Conservation (phyloP, 2,329 filamentous ascomycete species). For the Neofusicoccum kwambonambiense region DNA sequence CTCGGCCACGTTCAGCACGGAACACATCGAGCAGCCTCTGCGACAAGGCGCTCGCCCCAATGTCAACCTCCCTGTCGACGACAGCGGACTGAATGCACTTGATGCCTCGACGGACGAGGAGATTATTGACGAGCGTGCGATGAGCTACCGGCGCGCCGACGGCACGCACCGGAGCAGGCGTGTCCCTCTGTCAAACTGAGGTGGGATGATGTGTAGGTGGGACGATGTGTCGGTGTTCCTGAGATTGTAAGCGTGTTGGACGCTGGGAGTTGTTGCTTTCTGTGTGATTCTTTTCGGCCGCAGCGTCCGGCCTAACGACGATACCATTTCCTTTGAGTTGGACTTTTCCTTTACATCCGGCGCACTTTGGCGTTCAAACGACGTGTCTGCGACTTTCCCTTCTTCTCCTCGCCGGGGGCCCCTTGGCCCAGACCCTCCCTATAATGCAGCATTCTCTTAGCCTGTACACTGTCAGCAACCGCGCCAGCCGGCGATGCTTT, state of each 20-base stretch:
- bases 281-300: conserved; percentile 5
- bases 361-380: conserved; percentile 2
- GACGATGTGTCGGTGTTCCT: neutral
- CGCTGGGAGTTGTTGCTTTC: conserved; percentile 11
- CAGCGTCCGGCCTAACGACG: conserved; percentile 13
- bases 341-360: neutral
- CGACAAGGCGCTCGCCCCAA: conserved; percentile 46
- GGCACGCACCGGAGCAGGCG: conserved; percentile 41
- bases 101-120: conserved; percentile 40
- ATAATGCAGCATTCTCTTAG: conserved; percentile 13
- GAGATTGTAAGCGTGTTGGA: neutral
- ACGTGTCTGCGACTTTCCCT: neutral
- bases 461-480: conserved; percentile 6
- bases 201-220: no score
- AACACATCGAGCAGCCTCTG: conserved; percentile 44
- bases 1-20: conserved; percentile 45
- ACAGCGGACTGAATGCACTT: conserved; percentile 24
- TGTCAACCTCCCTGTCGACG: conserved; percentile 29
- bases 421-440: conserved; percentile 3
- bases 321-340: conserved; percentile 17
- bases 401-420: neutral
- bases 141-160: conserved; percentile 50
- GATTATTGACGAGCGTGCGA: conserved; percentile 37
- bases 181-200: conserved; percentile 25
- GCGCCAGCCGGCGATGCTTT: neutral